phyloP scores from a whole-genome alignment of 78 protist genomes.

The Dictyostelium citrinum region DNA sequence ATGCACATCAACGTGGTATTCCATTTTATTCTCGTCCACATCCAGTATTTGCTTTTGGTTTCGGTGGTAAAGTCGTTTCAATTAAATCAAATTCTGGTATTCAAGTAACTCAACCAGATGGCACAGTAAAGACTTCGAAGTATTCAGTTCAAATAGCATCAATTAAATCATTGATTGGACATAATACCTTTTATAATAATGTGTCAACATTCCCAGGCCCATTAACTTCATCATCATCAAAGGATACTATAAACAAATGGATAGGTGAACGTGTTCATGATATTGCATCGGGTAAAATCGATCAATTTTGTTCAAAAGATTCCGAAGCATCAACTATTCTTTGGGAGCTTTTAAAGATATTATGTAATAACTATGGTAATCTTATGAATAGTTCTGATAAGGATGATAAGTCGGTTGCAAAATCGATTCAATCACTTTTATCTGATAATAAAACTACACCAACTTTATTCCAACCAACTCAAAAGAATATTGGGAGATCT shows the following conservation, averaged over 20 bases:
- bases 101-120: neutral
- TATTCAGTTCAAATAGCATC: neutral
- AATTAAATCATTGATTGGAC: neutral
- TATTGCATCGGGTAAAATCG: conserved; percentile 22
- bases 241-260: conserved; percentile 55
- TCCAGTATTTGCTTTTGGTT: conserved; percentile 77
- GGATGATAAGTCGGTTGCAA: conserved; percentile 4
- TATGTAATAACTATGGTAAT: conserved; percentile 37
- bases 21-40: conserved; percentile 59
- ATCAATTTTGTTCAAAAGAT: conserved; percentile 19
- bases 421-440: neutral
- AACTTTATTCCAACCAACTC: neutral
- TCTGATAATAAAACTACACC: neutral
- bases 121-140: neutral
- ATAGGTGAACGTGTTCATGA: conserved; percentile 37
- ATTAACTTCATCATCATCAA: conserved; percentile 21
- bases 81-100: neutral
- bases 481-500: neutral
- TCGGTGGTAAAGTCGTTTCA: conserved; percentile 57
- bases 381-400: neutral
- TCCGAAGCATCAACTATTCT: conserved; percentile 38
- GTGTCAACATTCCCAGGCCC: conserved; percentile 77
- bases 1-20: neutral
- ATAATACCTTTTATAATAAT: conserved; percentile 12
- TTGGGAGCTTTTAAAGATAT: conserved; percentile 31